Evolutionary conservation across 108 stramenopile genomes (phyloP), one percentile per base, ranked within the genome.

Genomic region (Skeletonema costatum): DNA sequence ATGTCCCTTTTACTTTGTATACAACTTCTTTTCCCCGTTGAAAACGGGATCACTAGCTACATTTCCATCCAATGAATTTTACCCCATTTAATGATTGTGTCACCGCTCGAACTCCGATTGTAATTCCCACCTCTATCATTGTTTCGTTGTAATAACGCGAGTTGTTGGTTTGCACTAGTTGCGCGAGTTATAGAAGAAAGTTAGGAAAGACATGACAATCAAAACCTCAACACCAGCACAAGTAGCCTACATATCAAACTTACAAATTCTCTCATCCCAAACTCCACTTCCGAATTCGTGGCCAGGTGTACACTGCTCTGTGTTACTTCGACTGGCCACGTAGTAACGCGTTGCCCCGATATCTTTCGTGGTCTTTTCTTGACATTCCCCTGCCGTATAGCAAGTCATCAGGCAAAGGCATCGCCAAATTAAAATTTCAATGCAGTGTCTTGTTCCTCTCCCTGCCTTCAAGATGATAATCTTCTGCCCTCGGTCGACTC

Each of bases 401-500:
- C 64, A 83, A 73, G 75, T 83, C 82, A 17, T 65, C 71, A 2
- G 82, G 82, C 10, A 83, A 83, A 31, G n/a, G 75, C 64, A 59
- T 84, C 85, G 14, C 86, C 86, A 67, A 91, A 73, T 68, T 82
- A 78, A 56, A 86, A 77, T 42, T 61, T 74, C 50, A 92, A 71
- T 11, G 80, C 85, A 36, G 70, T 56, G 62, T 90, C 87, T 73
- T 92, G 91, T 46, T 86, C 59, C 10, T 60, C 68, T n/a, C 5
- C 88, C 89, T 8, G 66, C 38, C 46, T 82, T 82, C 13, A 86
- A 64, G 59, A 94, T 90, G 29, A 71, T 63, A 66, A 94, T 92
- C 78, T 94, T 94, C 46, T 81, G 70, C 69, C 69, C 87, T 87
- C 8, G 93, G 93, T 94, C 1, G 81, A 86, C 64, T 90, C 91